A percentile compares a stretch with the other conserved stretches of the same genome.
Evolutionary conservation across 2,329 filamentous ascomycete species (phyloP).

Genomic region (Teratosphaeria nubilosa): DNA sequence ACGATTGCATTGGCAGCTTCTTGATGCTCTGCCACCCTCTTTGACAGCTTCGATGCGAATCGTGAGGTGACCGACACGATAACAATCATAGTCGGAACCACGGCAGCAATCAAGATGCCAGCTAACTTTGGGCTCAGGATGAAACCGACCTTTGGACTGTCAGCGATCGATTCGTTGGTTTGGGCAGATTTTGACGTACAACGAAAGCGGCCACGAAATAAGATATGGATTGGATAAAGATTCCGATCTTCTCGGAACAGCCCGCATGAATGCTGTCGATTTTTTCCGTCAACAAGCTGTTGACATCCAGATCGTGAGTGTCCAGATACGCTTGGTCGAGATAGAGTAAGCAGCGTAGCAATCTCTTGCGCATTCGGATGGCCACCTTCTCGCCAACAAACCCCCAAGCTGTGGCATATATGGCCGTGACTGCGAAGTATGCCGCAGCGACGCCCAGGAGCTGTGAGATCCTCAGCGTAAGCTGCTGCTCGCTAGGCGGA

Average conservation of each 20-base stretch:
- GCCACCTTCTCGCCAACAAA: conserved; percentile 41
- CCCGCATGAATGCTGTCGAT: conserved; percentile 37
- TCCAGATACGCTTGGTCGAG: conserved; percentile 46
- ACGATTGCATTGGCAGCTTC: conserved; percentile 36
- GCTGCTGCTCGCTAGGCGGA: conserved; percentile 36
- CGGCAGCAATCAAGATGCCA: conserved; percentile 33
- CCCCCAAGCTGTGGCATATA: conserved; percentile 41
- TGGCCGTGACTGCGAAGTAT: conserved; percentile 42
- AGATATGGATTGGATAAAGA: conserved; percentile 36
- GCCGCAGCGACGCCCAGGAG: conserved; percentile 36
- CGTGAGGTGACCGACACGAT: conserved; percentile 35
- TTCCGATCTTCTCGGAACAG: conserved; percentile 38
- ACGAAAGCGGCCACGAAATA: conserved; percentile 36
- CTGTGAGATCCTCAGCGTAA: conserved; percentile 31
- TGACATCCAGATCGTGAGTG: conserved; percentile 40
- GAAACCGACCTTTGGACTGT: conserved; percentile 29
- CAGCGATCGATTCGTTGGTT: neutral
- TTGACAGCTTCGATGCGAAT: conserved; percentile 30
- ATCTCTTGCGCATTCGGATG: conserved; percentile 35
- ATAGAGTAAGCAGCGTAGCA: conserved; percentile 39
- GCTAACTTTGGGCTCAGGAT: conserved; percentile 33
- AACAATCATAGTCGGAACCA: conserved; percentile 40
- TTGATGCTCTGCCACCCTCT: conserved; percentile 27
- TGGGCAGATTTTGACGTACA: neutral
- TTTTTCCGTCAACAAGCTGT: conserved; percentile 35